These are phyloP conservation scores for Alisma plantagoaquatica DNA, from an alignment of 106 monocot species.

Conservation along the genomic window DNA sequence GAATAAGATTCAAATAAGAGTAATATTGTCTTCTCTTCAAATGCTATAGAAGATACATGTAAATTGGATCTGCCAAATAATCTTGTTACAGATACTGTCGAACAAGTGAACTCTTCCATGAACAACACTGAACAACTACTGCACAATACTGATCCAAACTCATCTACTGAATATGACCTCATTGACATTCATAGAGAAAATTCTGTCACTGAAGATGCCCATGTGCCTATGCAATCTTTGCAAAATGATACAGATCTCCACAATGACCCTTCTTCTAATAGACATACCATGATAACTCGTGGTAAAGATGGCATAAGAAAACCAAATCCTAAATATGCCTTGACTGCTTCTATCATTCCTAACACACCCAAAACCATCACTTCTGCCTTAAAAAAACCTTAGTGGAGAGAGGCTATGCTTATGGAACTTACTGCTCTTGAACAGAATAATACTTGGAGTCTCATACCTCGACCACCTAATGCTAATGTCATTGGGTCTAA, in stretches of 20 bases:
- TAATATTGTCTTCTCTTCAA: no score
- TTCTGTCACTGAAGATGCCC: not conserved
- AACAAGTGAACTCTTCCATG: no score
- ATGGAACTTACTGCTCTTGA: not conserved
- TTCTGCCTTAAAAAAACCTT: not conserved
- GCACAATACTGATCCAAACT: not conserved
- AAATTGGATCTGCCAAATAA: no score
- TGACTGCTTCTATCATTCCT: not conserved
- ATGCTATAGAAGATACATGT: no score
- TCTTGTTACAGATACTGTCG: no score
- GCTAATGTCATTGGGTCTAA: not conserved
- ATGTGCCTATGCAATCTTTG: not conserved
- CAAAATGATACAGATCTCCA: not conserved
- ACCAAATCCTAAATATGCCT: not conserved
- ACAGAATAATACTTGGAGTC: not conserved
- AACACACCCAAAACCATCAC: not conserved
- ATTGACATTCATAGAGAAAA: not conserved
- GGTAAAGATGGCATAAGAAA: not conserved
- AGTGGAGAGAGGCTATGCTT: not conserved
- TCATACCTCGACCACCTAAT: not conserved
- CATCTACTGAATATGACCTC: no score
- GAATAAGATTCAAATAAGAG: no score
- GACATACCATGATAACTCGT: conserved; percentile 4
- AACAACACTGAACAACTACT: not conserved
- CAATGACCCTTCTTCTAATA: not conserved